A percentile compares a stretch with the other conserved stretches of the same genome.
phyloP scores from a whole-genome alignment of 1,284 basidiomycete genomes.

The Pseudomicrostroma phylloplanum region DNA sequence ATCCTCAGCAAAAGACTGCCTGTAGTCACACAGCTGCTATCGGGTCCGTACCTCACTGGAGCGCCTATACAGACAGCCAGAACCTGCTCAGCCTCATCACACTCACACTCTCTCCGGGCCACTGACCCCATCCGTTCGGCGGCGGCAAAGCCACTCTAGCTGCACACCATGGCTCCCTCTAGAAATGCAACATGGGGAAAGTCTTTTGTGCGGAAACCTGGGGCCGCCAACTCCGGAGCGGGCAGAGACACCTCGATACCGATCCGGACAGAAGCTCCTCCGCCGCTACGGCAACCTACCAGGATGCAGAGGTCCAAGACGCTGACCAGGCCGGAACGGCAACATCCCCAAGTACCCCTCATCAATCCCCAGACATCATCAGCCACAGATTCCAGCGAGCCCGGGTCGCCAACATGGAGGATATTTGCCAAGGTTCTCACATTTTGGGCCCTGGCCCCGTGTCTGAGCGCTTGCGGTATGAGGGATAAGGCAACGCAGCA shows the following conservation, averaged over 20 bases:
- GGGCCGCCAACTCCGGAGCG: slow-evolving; percentile 13
- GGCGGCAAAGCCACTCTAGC: too few species aligned
- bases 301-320: slow-evolving; percentile 52
- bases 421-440: slow-evolving; percentile 28
- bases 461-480: slow-evolving; percentile 51
- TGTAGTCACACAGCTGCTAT: too few species aligned
- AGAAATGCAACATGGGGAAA: slow-evolving; percentile 11
- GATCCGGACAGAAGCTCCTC: slow-evolving; percentile 40
- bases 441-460: slow-evolving; percentile 43
- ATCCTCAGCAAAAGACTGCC: too few species aligned
- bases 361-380: slow-evolving; percentile 61
- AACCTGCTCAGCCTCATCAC: too few species aligned
- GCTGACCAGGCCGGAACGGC: slow-evolving; percentile 68
- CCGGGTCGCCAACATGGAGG: slow-evolving; percentile 30
- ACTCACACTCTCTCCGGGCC: too few species aligned
- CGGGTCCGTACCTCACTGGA: too few species aligned
- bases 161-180: too few species aligned
- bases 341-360: slow-evolving; percentile 61
- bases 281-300: slow-evolving; percentile 45
- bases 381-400: slow-evolving; percentile 8
- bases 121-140: too few species aligned
- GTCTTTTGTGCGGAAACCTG: slow-evolving; percentile 45
- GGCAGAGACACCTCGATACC: slow-evolving; percentile 34
- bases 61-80: too few species aligned
- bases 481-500: slow-evolving; percentile 37